A percentile compares a stretch with the other conserved stretches of the same genome.
These are phyloP conservation scores for Glycyrrhiza uralensis DNA, from an alignment of 306 rosid species.

Conservation along the genomic window DNA sequence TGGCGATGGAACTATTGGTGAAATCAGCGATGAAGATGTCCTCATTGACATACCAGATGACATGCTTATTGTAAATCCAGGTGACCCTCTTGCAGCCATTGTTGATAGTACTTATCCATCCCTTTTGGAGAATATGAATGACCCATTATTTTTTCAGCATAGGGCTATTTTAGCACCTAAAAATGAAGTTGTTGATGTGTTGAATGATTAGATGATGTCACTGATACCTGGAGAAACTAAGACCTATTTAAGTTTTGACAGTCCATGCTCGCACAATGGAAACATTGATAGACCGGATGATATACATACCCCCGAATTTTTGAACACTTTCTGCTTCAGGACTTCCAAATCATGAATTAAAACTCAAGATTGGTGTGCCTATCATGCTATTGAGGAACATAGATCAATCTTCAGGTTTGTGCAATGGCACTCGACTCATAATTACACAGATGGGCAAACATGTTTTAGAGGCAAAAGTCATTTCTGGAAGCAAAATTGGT, in stretches of 20 bases:
- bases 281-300: neutral
- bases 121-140: neutral
- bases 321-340: neutral
- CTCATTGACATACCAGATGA: neutral
- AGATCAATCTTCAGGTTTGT: neutral
- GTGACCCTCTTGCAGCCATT: neutral
- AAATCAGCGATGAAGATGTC: neutral
- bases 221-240: neutral
- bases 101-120: neutral
- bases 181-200: neutral
- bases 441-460: neutral
- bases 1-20: neutral
- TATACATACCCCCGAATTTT: neutral
- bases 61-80: neutral
- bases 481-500: neutral
- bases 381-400: neutral
- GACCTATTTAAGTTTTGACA: neutral
- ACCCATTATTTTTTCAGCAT: neutral
- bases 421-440: neutral
- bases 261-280: neutral
- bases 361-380: no score
- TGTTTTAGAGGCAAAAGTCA: neutral
- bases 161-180: neutral
- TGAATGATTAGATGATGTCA: no score
- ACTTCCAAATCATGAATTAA: no score